Conservation (phyloP, 1,284 basidiomycete genomes). For the Cryptococcus sp. region DNA sequence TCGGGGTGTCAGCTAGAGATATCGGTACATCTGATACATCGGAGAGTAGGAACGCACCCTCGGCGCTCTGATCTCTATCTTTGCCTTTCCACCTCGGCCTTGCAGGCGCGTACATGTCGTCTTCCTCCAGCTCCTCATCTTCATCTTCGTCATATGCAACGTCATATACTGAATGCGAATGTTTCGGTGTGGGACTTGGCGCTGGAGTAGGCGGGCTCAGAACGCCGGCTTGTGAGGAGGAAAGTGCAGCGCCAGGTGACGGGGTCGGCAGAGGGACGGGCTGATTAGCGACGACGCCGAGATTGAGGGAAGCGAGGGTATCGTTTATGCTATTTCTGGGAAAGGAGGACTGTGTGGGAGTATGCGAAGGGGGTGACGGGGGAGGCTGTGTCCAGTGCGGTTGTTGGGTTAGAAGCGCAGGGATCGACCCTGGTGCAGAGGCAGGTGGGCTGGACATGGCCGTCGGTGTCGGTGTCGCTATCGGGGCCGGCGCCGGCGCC, state of each 20-base stretch:
- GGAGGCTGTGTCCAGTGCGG: conserved; percentile 18
- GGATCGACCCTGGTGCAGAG: neutral
- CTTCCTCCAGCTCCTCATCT: conserved; percentile 4
- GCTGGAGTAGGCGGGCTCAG: conserved; percentile 36
- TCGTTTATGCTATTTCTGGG: conserved; percentile 4
- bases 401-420: conserved; percentile 10
- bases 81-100: conserved; percentile 7
- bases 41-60: neutral
- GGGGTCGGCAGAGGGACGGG: conserved; percentile 17
- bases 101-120: neutral
- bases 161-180: too few relatives aligned
- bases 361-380: conserved; percentile 12
- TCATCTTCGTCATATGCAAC: neutral
- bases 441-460: conserved; percentile 8
- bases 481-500: neutral
- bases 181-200: conserved; percentile 32
- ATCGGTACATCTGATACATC: too few relatives aligned
- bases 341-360: conserved; percentile 4
- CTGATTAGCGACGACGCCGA: conserved; percentile 5
- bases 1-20: neutral
- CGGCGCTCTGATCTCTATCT: conserved; percentile 7
- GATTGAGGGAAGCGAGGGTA: conserved; percentile 4
- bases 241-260: conserved; percentile 5
- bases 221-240: neutral
- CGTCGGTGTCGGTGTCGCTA: neutral